Evolutionary conservation across 805 yeast genomes (phyloP).

Genomic region (Candida fluviatilis): DNA sequence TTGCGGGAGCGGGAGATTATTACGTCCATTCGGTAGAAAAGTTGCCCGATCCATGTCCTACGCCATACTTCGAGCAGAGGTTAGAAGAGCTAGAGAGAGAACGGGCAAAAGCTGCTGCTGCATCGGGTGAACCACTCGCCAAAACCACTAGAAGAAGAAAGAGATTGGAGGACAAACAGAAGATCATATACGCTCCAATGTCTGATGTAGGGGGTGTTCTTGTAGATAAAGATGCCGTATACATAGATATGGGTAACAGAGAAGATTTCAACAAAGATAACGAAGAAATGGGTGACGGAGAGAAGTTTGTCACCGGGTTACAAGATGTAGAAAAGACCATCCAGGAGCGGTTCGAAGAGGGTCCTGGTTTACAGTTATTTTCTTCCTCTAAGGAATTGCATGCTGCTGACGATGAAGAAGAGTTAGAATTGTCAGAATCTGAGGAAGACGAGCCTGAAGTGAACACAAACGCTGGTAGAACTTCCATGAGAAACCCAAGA

Average conservation of each 20-base stretch:
- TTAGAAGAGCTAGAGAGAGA: conserved; percentile 80
- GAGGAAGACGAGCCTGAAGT: conserved; percentile 28
- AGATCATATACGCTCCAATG: conserved; percentile 97
- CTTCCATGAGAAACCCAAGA: conserved; percentile 56
- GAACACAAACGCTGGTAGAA: conserved; percentile 53
- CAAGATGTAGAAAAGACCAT: conserved; percentile 65
- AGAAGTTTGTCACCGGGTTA: conserved; percentile 73
- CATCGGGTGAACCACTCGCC: conserved; percentile 51
- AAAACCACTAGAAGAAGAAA: conserved; percentile 67
- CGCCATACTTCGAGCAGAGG: conserved; percentile 86
- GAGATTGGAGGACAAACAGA: conserved; percentile 90
- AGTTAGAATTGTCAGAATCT: conserved; percentile 31
- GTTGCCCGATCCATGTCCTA: conserved; percentile 98
- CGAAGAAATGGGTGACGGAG: conserved; percentile 74
- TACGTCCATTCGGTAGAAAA: conserved; percentile 74
- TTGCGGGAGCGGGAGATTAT: conserved; percentile 94
- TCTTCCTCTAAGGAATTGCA: conserved; percentile 51
- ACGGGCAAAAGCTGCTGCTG: conserved; percentile 60
- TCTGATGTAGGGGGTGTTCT: conserved; percentile 98
- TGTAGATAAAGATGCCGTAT: conserved; percentile 96
- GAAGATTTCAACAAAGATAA: conserved; percentile 54
- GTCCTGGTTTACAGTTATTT: conserved; percentile 74
- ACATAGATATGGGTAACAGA: conserved; percentile 70
- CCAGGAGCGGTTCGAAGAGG: conserved; percentile 52
- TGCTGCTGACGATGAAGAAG: conserved; percentile 34